Conservation (phyloP, 1,139 yeast species). For the Pichia sp. region DNA sequence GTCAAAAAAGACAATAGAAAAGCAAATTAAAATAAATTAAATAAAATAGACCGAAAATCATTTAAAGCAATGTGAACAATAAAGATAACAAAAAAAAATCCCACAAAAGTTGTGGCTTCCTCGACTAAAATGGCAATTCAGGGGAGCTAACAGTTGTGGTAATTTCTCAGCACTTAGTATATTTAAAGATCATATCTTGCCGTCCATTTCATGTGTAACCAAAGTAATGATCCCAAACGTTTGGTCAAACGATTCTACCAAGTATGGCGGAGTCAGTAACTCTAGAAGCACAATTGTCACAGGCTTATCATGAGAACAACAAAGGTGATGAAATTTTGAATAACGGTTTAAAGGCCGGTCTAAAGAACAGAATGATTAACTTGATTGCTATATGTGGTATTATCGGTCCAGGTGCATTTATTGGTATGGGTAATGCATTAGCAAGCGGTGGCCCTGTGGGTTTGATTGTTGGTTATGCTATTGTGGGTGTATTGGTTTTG, state of each 20-base stretch:
- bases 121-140: too few species aligned
- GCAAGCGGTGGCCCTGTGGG: conserved; percentile 25
- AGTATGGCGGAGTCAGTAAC: conserved; percentile 5
- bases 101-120: too few species aligned
- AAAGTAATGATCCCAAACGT: too few species aligned
- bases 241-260: not conserved
- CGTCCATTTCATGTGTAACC: too few species aligned
- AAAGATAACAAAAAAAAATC: too few species aligned
- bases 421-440: conserved; percentile 21
- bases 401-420: conserved; percentile 22
- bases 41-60: too few species aligned
- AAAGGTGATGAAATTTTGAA: conserved; percentile 22
- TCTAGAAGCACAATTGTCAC: conserved; percentile 8
- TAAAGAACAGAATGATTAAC: conserved; percentile 20
- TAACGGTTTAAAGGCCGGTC: conserved; percentile 26
- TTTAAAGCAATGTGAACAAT: too few species aligned
- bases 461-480: conserved; percentile 34
- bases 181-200: too few species aligned
- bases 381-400: conserved; percentile 18
- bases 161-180: too few species aligned
- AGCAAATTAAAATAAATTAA: too few species aligned
- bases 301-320: conserved; percentile 20
- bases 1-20: too few species aligned
- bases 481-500: conserved; percentile 48
- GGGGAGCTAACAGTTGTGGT: too few species aligned